These are phyloP conservation scores for Simplicillium aogashimaense DNA, from an alignment of 2,329 filamentous ascomycete species.

Conservation along the genomic window DNA sequence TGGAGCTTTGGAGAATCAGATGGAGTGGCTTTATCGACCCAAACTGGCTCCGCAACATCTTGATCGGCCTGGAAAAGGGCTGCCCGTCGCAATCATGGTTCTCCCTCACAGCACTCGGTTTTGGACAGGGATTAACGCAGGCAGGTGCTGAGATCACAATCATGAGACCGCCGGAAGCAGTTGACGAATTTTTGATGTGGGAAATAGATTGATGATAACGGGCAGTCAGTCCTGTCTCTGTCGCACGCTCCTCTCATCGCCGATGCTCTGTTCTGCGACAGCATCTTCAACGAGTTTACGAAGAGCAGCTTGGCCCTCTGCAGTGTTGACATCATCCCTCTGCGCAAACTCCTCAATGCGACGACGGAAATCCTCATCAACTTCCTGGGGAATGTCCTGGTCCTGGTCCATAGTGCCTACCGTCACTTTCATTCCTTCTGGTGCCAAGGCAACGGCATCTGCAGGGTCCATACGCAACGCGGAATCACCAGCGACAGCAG, in stretches of 20 bases:
- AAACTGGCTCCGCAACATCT: slow-evolving; percentile 37
- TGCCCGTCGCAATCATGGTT: slow-evolving; percentile 43
- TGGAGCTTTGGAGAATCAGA: slow-evolving; percentile 37
- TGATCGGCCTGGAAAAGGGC: slow-evolving; percentile 33
- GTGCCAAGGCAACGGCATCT: slow-evolving; percentile 49
- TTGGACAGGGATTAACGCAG: slow-evolving; percentile 30
- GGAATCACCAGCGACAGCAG: not conserved
- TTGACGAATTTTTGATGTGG: slow-evolving; percentile 51
- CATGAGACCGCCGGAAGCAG: slow-evolving; percentile 37
- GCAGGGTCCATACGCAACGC: slow-evolving; percentile 8
- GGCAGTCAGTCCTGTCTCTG: slow-evolving; percentile 41
- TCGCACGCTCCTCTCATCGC: slow-evolving; percentile 56
- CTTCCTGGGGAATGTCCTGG: slow-evolving; percentile 49
- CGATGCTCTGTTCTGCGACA: slow-evolving; percentile 54
- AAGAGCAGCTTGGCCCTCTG: slow-evolving; percentile 70
- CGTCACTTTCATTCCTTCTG: slow-evolving; percentile 67
- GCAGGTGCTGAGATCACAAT: slow-evolving; percentile 40
- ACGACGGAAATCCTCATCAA: slow-evolving; percentile 73
- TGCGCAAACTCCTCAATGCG: slow-evolving; percentile 84
- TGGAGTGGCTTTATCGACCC: slow-evolving; percentile 51
- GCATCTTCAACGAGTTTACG: slow-evolving; percentile 73
- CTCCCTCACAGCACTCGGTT: slow-evolving; percentile 41
- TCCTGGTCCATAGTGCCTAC: slow-evolving; percentile 62
- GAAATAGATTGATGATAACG: slow-evolving; percentile 39
- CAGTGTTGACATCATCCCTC: slow-evolving; percentile 72